phyloP scores from a whole-genome alignment of 1,284 basidiomycete genomes.

The Tranzscheliella williamsii region DNA sequence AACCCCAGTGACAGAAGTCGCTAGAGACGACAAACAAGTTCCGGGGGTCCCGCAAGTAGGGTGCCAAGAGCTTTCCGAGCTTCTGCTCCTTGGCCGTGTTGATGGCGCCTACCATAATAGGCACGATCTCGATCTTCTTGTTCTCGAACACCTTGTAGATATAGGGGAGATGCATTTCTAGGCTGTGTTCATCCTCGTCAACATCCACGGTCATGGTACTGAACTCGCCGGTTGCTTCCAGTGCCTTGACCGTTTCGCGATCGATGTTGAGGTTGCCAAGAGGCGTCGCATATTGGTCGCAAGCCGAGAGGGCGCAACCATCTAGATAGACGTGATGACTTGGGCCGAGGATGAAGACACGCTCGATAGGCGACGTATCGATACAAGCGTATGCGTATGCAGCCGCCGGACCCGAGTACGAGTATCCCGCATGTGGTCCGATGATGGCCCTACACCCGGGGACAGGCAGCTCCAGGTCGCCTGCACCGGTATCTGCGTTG shows the following conservation, averaged over 20 bases:
- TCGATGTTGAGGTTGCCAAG: slow-evolving; percentile 81
- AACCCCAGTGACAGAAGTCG: slow-evolving; percentile 97
- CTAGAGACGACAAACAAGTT: slow-evolving; percentile 90
- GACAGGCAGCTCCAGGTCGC: slow-evolving; percentile 69
- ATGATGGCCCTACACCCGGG: slow-evolving; percentile 85
- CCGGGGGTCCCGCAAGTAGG: slow-evolving; percentile 74
- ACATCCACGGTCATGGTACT: slow-evolving; percentile 69
- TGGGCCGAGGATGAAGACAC: slow-evolving; percentile 92
- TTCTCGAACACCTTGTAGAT: slow-evolving; percentile 81
- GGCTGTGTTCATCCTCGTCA: slow-evolving; percentile 93
- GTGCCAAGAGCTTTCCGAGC: slow-evolving; percentile 75
- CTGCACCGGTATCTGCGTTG: not conserved
- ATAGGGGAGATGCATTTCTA: slow-evolving; percentile 97
- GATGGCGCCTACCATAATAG: slow-evolving; percentile 87
- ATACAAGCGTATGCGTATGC: slow-evolving; percentile 95
- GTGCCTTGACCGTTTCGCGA: slow-evolving; percentile 70
- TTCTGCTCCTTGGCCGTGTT: slow-evolving; percentile 67
- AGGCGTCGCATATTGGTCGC: slow-evolving; percentile 79
- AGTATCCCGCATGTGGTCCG: slow-evolving; percentile 96
- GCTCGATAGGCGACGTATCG: slow-evolving; percentile 76
- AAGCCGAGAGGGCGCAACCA: slow-evolving; percentile 81
- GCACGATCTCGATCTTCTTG: slow-evolving; percentile 81
- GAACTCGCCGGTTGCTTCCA: slow-evolving; percentile 74
- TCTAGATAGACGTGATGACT: slow-evolving; percentile 89
- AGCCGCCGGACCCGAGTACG: slow-evolving; percentile 88